A percentile compares a stretch with the other conserved stretches of the same genome.
These are phyloP conservation scores for Zymoseptoria brevis DNA, from an alignment of 2,329 filamentous ascomycete genomes.

Conservation along the genomic window DNA sequence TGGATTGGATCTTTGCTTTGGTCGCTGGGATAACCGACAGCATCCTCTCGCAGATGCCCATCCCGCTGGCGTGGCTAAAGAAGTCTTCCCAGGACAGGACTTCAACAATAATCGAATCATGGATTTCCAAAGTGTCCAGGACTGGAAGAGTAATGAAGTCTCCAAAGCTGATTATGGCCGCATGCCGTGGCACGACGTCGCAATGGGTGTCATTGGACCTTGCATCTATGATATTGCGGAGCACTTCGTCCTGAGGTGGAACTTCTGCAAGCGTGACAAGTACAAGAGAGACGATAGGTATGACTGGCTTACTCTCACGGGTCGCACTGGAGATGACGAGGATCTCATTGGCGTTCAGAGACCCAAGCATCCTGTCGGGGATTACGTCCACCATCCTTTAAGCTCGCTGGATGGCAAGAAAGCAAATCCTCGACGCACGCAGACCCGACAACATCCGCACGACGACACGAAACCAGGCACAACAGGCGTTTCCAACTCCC, in stretches of 20 bases:
- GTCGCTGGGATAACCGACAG: constrained; percentile 82
- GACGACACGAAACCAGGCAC: constrained; percentile 7
- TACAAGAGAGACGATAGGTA: constrained; percentile 82
- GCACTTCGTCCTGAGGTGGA: constrained; percentile 92
- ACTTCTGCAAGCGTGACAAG: constrained; percentile 94
- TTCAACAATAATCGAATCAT: constrained; percentile 97
- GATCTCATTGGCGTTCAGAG: constrained; percentile 82
- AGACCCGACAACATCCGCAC: constrained; percentile 19
- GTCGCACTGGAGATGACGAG: constrained; percentile 68
- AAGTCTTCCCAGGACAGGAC: constrained; percentile 91
- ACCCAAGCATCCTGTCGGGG: constrained; percentile 79
- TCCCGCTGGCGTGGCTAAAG: constrained; percentile 69
- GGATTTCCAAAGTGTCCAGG: constrained; percentile 84
- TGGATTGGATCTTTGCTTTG: constrained; percentile 90
- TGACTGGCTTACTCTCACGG: constrained; percentile 77
- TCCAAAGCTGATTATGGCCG: constrained; percentile 85
- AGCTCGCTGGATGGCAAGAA: constrained; percentile 60
- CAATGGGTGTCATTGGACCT: constrained; percentile 84
- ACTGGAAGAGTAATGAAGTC: constrained; percentile 90
- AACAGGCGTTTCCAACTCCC: constrained; percentile 2
- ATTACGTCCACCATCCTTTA: constrained; percentile 75
- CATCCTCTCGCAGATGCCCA: constrained; percentile 83
- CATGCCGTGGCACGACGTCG: constrained; percentile 97
- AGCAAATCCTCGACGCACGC: constrained; percentile 37
- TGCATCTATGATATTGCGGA: constrained; percentile 91